A percentile compares a stretch with the other conserved stretches of the same genome.
Evolutionary conservation across 176 grass and related monocot species (phyloP).

Genomic region (Alopecurus myosuroides): DNA sequence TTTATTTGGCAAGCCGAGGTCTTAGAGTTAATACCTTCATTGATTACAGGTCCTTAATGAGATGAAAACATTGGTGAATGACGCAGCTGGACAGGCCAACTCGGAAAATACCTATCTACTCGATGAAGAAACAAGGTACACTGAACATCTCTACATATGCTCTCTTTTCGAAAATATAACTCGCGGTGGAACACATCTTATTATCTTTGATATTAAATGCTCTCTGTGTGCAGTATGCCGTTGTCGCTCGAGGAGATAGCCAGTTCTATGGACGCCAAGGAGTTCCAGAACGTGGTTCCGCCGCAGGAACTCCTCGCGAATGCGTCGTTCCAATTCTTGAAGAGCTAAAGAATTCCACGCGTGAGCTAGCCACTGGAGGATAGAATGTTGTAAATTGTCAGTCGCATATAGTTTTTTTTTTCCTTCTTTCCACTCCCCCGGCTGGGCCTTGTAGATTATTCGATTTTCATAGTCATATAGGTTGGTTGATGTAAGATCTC

Average conservation of each 20-base stretch:
- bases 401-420: constrained; percentile 16
- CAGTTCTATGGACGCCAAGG: constrained; percentile 62
- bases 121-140: constrained; percentile 60
- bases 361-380: constrained; percentile 7
- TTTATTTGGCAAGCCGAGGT: not conserved
- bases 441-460: constrained; percentile 15
- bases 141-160: not conserved
- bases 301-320: constrained; percentile 66
- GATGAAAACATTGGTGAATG: constrained; percentile 45
- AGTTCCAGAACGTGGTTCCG: constrained; percentile 57
- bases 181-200: not conserved
- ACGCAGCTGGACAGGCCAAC: constrained; percentile 25
- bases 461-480: constrained; percentile 15
- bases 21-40: not conserved
- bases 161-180: not conserved
- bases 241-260: constrained; percentile 70
- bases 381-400: constrained; percentile 32
- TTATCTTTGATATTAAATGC: not conserved
- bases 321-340: constrained; percentile 68
- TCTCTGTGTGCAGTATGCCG: constrained; percentile 51
- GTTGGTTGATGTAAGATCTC: not conserved
- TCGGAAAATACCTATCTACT: constrained; percentile 48
- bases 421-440: constrained; percentile 8
- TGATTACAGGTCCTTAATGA: constrained; percentile 53
- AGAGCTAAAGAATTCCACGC: constrained; percentile 11